These are phyloP conservation scores for Suhomyces xylopsoci DNA, from an alignment of 805 yeast species.

Conservation along the genomic window DNA sequence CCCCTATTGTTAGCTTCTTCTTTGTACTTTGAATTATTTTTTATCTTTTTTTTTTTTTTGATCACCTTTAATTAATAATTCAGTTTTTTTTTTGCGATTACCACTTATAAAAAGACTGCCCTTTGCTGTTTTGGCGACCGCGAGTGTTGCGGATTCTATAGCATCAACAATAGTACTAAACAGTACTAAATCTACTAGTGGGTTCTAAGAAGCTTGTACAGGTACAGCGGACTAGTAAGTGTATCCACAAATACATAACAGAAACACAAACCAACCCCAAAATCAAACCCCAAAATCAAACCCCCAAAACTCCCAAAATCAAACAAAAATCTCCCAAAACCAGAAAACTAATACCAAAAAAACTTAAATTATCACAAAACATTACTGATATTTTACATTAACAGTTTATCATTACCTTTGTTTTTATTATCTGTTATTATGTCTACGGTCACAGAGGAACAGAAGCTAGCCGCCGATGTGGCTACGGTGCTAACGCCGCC, in stretches of 20 bases:
- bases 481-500: not conserved
- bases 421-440: no score
- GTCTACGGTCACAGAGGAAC: not conserved
- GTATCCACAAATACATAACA: no score
- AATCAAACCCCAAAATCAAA: no score
- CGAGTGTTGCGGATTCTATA: not conserved
- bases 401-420: no score
- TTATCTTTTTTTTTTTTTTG: not conserved
- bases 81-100: not conserved
- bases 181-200: not conserved
- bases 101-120: not conserved
- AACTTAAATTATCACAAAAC: no score
- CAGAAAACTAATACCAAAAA: not conserved
- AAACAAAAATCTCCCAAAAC: no score
- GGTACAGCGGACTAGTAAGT: not conserved
- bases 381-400: no score
- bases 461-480: not conserved
- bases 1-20: not conserved
- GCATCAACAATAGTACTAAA: not conserved
- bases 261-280: no score
- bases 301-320: no score
- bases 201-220: not conserved
- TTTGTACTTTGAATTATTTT: not conserved
- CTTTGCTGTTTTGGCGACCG: not conserved
- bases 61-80: not conserved